Base-by-base conservation (phyloP, 1,139 yeast species). In the Kodamaea arcana region DNA sequence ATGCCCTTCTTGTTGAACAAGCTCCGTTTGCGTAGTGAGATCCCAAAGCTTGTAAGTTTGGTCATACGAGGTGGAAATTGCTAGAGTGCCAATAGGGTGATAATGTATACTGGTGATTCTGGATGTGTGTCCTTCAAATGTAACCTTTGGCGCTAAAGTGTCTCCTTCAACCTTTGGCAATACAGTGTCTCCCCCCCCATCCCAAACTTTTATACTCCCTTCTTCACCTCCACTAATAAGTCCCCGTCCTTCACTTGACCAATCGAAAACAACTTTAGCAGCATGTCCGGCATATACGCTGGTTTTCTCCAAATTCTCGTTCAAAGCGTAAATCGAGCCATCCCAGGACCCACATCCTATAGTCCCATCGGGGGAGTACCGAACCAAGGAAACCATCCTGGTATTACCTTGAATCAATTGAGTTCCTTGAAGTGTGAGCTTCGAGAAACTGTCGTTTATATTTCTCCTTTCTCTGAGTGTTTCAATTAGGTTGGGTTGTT, bases 21-120 rank as follows among this genome's bases (percentile, higher is more conserved):
- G 40, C 24, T 50, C 58, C 12, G 40, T 37, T 6, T 48, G 41
- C 2, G 65, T 73, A 9, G 62, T 61, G 1, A 78, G 44, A 55
- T 92, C 97, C 95, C 95, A 88, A 5, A 88, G 55, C 41, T 87
- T 73, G 97, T 97, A 92, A 0, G 96, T 87, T 41, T 72, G 72
- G 55, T 92, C 98, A 50, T 75, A 82, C 0, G 97, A 87, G 0
- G 95, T 84, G 16, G 88, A 71, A 0, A 81, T 83, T 2, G 79
- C 50, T 45, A 58, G 75, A 3, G 58, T 47, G 0, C 78, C 78
- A 2, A 63, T 50, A 0, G 95, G 95, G 52, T 88, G 95, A 42
- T 78, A 74, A 29, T 72, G 70, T 0, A 80, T 60, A n/a, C 74
- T 67, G 0, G 84, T 72, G 1, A 88, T 80, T 36, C 97, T 68